phyloP scores from a whole-genome alignment of 768 basidiomycete genomes.

The Agrocybe pediades region DNA sequence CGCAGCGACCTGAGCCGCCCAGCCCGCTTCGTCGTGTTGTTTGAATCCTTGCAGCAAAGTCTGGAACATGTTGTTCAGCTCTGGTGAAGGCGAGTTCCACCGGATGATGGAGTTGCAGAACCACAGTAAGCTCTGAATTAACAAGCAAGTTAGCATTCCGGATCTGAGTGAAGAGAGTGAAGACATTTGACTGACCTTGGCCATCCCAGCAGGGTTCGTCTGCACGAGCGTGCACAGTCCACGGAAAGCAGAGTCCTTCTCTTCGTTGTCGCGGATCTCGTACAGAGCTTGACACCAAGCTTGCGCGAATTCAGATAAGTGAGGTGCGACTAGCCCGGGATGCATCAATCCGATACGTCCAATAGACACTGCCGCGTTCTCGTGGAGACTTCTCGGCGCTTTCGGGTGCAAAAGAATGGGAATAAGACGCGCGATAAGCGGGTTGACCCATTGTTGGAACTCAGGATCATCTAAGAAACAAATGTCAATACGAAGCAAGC shows the following conservation, averaged over 20 bases:
- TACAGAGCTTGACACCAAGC: conserved; percentile 97
- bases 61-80: conserved; percentile 94
- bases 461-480: conserved; percentile 66
- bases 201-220: conserved; percentile 90
- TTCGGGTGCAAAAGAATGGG: conserved; percentile 92
- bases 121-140: conserved; percentile 83
- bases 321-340: conserved; percentile 84
- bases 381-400: conserved; percentile 90
- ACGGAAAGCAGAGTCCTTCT: conserved; percentile 98
- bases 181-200: conserved; percentile 76
- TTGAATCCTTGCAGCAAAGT: conserved; percentile 89
- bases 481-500: background rate
- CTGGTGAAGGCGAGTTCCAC: conserved; percentile 90
- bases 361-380: conserved; percentile 98
- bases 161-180: no score
- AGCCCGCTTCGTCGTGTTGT: conserved; percentile 80
- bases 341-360: conserved; percentile 95
- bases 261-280: conserved; percentile 98
- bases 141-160: background rate
- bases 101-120: conserved; percentile 98
- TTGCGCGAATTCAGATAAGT: conserved; percentile 87
- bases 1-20: conserved; percentile 78
- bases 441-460: conserved; percentile 90
- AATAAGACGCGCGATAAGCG: conserved; percentile 84
- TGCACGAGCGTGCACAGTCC: conserved; percentile 96